Conservation (phyloP, 73 alveolate species). For the Paramecium caudatum region DNA sequence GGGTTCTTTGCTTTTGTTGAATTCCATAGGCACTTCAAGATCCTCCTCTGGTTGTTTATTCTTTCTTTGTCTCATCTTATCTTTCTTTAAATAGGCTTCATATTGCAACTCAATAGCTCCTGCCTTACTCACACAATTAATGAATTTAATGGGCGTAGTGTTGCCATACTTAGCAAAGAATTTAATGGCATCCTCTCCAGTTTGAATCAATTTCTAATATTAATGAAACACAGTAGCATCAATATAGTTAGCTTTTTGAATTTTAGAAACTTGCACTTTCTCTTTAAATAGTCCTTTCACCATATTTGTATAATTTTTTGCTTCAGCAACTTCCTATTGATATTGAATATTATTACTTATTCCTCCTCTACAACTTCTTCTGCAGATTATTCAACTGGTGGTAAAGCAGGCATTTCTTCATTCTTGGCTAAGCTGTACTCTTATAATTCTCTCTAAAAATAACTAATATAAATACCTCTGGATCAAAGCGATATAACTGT, state of each 20-base stretch:
- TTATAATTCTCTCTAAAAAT: slow-evolving; percentile 40
- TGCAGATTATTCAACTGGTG: neutral
- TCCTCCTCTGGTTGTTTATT: neutral
- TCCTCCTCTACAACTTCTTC: slow-evolving; percentile 30
- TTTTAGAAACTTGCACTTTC: slow-evolving; percentile 51
- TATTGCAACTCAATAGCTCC: slow-evolving; percentile 65
- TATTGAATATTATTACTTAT: neutral
- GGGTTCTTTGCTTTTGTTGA: slow-evolving; percentile 70
- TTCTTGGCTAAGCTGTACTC: slow-evolving; percentile 44
- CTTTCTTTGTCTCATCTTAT: neutral
- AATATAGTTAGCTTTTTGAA: slow-evolving; percentile 53
- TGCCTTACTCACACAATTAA: slow-evolving; percentile 85
- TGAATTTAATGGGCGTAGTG: slow-evolving; percentile 93
- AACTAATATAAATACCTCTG: neutral
- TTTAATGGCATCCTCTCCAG: slow-evolving; percentile 65
- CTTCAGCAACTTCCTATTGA: neutral
- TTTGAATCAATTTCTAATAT: slow-evolving; percentile 1
- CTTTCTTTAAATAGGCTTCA: slow-evolving; percentile 41
- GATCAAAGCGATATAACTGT: slow-evolving; percentile 67
- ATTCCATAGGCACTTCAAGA: slow-evolving; percentile 48
- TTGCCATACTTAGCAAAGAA: slow-evolving; percentile 88
- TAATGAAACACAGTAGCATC: slow-evolving; percentile 62
- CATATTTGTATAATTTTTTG: neutral
- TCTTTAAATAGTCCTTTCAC: slow-evolving; percentile 59
- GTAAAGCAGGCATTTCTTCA: neutral